Percentiles rank a stretch among this genome's conserved stretches.
Evolutionary conservation across 2,329 filamentous ascomycete genomes (phyloP).

Genomic region (Stylonectria norvegica): DNA sequence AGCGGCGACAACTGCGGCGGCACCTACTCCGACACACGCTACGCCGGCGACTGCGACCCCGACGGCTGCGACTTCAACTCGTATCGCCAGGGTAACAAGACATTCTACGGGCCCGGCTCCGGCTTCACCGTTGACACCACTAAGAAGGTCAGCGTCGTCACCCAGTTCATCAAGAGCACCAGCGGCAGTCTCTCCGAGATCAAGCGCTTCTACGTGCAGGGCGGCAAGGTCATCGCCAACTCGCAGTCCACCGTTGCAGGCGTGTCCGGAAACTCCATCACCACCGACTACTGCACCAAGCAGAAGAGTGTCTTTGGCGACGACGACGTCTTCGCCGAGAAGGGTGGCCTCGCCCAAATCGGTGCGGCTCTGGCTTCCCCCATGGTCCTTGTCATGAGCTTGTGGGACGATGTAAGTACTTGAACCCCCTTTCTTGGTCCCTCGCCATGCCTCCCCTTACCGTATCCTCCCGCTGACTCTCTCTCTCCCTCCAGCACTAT

Average conservation of each 20-base stretch:
- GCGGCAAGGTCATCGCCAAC: constrained; percentile 57
- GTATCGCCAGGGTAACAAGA: constrained; percentile 61
- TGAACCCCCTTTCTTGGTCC: neutral
- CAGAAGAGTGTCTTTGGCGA: constrained; percentile 59
- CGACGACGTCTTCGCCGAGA: constrained; percentile 47
- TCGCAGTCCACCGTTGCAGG: constrained; percentile 39
- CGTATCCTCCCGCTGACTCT: constrained; percentile 7
- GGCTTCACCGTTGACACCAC: constrained; percentile 57
- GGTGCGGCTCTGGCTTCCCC: constrained; percentile 39
- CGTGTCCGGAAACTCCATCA: constrained; percentile 48
- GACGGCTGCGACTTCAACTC: constrained; percentile 70
- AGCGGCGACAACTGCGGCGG: constrained; percentile 50
- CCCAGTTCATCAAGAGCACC: constrained; percentile 54
- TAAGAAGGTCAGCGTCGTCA: constrained; percentile 61
- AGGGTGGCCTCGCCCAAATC: constrained; percentile 59
- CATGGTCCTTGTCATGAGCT: constrained; percentile 49
- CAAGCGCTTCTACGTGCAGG: constrained; percentile 63
- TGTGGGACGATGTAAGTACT: constrained; percentile 56
- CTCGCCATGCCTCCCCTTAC: neutral
- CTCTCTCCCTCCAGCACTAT: constrained; percentile 43
- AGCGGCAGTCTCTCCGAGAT: constrained; percentile 57
- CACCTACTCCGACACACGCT: constrained; percentile 51
- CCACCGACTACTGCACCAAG: constrained; percentile 52
- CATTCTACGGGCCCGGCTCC: constrained; percentile 58
- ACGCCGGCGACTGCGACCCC: constrained; percentile 61